A percentile compares a stretch with the other conserved stretches of the same genome.
phyloP scores from a whole-genome alignment of 139 green algal genomes.

The Spirogloea muscicola region DNA sequence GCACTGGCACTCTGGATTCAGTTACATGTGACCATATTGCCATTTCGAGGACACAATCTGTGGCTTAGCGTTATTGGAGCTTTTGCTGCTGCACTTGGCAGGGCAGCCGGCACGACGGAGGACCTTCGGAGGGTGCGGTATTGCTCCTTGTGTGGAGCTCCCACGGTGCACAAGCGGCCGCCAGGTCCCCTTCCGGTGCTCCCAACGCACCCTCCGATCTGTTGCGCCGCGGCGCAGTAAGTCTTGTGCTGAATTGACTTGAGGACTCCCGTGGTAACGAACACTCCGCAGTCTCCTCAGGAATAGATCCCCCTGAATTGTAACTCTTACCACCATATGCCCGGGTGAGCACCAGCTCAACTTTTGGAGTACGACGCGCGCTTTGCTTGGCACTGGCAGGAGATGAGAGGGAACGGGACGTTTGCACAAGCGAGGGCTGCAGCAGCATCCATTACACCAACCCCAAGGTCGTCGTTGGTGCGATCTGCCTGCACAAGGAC shows the following conservation, averaged over 20 bases:
- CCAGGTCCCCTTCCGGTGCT: too few relatives aligned
- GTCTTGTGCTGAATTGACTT: neutral
- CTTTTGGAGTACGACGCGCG: too few relatives aligned
- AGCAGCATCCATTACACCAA: conserved; percentile 23
- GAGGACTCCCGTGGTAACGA: neutral
- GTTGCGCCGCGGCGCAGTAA: neutral
- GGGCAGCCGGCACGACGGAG: too few relatives aligned
- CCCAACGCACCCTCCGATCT: neutral
- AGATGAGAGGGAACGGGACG: conserved; percentile 9
- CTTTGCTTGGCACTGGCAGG: too few relatives aligned
- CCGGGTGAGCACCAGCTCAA: neutral
- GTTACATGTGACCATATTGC: too few relatives aligned
- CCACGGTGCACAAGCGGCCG: conserved; percentile 11
- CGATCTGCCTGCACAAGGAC: conserved; percentile 19
- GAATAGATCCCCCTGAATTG: neutral
- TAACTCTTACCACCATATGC: neutral
- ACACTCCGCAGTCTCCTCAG: neutral
- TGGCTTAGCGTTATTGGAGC: too few relatives aligned
- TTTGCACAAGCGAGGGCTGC: conserved; percentile 1
- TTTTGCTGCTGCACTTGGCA: too few relatives aligned
- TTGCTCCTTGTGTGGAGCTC: conserved; percentile 32
- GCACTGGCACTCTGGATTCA: too few relatives aligned
- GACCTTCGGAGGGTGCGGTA: conserved; percentile 11
- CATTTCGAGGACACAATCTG: too few relatives aligned
- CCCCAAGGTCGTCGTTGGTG: conserved; percentile 33